phyloP scores from a whole-genome alignment of 2,329 filamentous ascomycete species.

The Sclerotiophoma versabilis region DNA sequence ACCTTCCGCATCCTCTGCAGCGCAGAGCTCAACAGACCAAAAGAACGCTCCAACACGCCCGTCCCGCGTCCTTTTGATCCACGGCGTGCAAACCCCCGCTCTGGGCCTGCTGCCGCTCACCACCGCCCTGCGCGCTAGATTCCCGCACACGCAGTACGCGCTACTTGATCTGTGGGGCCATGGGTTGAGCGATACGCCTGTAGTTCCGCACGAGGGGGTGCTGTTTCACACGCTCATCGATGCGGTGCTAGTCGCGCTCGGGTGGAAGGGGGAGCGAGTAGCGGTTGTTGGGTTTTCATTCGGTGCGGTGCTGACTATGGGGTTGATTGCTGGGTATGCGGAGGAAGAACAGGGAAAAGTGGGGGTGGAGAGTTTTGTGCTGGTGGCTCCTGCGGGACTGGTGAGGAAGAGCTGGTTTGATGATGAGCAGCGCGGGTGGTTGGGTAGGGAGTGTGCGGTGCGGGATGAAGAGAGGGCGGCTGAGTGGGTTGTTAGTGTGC shows the following conservation, averaged over 20 bases:
- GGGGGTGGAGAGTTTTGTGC: neutral
- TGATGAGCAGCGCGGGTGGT: neutral
- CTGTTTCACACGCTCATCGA: slow-evolving; percentile 56
- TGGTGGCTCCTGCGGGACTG: slow-evolving; percentile 60
- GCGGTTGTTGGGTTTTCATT: slow-evolving; percentile 62
- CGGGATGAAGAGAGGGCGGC: slow-evolving; percentile 41
- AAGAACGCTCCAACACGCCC: neutral
- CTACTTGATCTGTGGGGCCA: slow-evolving; percentile 63
- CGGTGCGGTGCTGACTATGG: slow-evolving; percentile 52
- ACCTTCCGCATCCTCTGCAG: slow-evolving; percentile 43
- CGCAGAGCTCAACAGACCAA: slow-evolving; percentile 43
- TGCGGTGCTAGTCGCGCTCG: slow-evolving; percentile 49
- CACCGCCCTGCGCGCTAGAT: slow-evolving; percentile 42
- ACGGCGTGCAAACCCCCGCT: slow-evolving; percentile 61
- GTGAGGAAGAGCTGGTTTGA: neutral
- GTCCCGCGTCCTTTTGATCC: slow-evolving; percentile 55
- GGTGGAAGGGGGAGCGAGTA: slow-evolving; percentile 42
- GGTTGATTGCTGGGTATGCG: slow-evolving; percentile 45
- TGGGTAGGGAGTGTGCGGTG: neutral
- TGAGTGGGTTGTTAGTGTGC: slow-evolving; percentile 49
- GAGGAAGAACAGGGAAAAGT: neutral
- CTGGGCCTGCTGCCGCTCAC: slow-evolving; percentile 57
- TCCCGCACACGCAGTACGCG: slow-evolving; percentile 51
- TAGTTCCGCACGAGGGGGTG: slow-evolving; percentile 49
- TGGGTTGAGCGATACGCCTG: slow-evolving; percentile 59